A percentile compares a stretch with the other conserved stretches of the same genome.
Evolutionary conservation across 169 alveolate genomes (phyloP).

Genomic region (Cryptosporidium muris): DNA sequence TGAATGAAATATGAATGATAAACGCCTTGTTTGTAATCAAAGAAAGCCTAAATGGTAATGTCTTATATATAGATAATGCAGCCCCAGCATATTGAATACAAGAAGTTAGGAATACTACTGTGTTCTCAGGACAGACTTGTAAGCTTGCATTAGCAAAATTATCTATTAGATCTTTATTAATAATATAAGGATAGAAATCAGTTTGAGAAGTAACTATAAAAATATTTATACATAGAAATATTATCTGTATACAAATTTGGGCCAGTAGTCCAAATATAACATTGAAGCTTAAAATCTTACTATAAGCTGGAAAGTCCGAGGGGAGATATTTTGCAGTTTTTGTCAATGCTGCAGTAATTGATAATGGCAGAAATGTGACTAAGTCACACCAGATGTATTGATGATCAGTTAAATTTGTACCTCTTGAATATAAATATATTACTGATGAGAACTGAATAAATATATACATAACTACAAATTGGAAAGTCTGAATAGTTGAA

Average conservation of each 20-base stretch:
- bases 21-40: slow-evolving; percentile 34
- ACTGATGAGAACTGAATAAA: slow-evolving; percentile 61
- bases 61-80: slow-evolving; percentile 55
- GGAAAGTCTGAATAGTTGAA: slow-evolving; percentile 60
- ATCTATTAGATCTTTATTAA: neutral
- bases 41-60: slow-evolving; percentile 59
- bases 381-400: slow-evolving; percentile 62
- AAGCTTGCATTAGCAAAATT: neutral
- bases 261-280: slow-evolving; percentile 22
- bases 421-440: slow-evolving; percentile 32
- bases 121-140: slow-evolving; percentile 44
- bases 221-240: slow-evolving; percentile 11
- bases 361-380: slow-evolving; percentile 39
- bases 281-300: slow-evolving; percentile 43
- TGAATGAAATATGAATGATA: neutral
- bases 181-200: slow-evolving; percentile 1
- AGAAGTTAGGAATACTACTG: slow-evolving; percentile 43
- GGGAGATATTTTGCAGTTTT: slow-evolving; percentile 36
- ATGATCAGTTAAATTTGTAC: slow-evolving; percentile 63
- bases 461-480: slow-evolving; percentile 36
- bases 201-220: slow-evolving; percentile 5
- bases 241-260: slow-evolving; percentile 25
- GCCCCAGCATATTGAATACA: slow-evolving; percentile 56
- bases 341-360: slow-evolving; percentile 44
- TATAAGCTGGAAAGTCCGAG: slow-evolving; percentile 45